Conservation (phyloP, 2,329 filamentous ascomycete species). For the Aspergillus nomiae region DNA sequence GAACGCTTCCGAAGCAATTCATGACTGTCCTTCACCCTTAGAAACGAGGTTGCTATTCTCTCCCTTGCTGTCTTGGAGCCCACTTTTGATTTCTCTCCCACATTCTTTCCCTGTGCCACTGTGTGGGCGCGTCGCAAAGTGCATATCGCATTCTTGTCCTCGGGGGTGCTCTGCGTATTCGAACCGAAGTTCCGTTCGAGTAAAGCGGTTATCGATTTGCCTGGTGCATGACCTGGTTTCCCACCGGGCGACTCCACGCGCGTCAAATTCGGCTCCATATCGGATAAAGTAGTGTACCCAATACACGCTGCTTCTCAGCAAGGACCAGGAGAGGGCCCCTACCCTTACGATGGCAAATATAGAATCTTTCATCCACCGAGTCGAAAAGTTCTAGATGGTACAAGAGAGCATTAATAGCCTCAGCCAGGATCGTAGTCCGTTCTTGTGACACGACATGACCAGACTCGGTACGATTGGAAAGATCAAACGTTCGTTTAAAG, state of each 20-base stretch:
- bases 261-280: conserved; percentile 15
- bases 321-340: background rate
- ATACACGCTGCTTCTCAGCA: background rate
- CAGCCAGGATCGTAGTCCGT: conserved; percentile 27
- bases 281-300: conserved; percentile 1
- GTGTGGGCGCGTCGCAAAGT: conserved; percentile 42
- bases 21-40: conserved; percentile 53
- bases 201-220: conserved; percentile 10
- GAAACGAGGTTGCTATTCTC: conserved; percentile 36
- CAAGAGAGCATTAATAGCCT: conserved; percentile 25
- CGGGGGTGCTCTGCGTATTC: conserved; percentile 16
- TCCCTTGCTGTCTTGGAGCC: conserved; percentile 36
- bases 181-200: conserved; percentile 17
- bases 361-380: conserved; percentile 5
- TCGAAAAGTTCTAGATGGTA: conserved; percentile 13
- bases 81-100: conserved; percentile 30
- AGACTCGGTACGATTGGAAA: conserved; percentile 14
- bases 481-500: conserved; percentile 9
- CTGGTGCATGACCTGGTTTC: conserved; percentile 17
- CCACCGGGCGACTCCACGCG: conserved; percentile 5
- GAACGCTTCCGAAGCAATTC: conserved; percentile 50
- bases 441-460: conserved; percentile 35
- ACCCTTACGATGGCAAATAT: conserved; percentile 9
- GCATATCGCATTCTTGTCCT: conserved; percentile 24
- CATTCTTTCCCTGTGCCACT: conserved; percentile 36